Evolutionary conservation across 2,329 filamentous ascomycete species (phyloP).

Genomic region (Aphanocladium album): DNA sequence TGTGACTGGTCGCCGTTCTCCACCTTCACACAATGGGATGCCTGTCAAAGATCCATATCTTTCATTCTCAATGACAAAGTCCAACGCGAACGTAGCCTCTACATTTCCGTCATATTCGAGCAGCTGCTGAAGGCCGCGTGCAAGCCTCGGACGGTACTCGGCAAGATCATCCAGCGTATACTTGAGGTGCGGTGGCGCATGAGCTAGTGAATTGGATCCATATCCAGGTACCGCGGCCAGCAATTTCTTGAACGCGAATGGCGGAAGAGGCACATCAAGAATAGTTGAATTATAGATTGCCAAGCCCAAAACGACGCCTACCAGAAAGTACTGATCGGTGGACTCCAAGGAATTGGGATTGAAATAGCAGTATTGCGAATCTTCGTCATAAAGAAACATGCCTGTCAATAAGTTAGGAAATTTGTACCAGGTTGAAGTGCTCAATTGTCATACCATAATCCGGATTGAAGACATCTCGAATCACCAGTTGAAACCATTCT

Average conservation of each 20-base stretch:
- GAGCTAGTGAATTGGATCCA: slow-evolving; percentile 47
- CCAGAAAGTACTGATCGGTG: slow-evolving; percentile 85
- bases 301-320: slow-evolving; percentile 80
- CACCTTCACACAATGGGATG: slow-evolving; percentile 68
- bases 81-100: slow-evolving; percentile 70
- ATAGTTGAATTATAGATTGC: slow-evolving; percentile 96
- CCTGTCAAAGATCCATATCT: slow-evolving; percentile 65
- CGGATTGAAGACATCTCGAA: slow-evolving; percentile 86
- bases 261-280: slow-evolving; percentile 79
- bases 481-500: slow-evolving; percentile 88
- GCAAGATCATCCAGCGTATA: slow-evolving; percentile 78
- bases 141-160: slow-evolving; percentile 72
- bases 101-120: slow-evolving; percentile 83
- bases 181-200: slow-evolving; percentile 58
- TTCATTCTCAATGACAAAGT: slow-evolving; percentile 74
- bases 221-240: slow-evolving; percentile 68
- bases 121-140: slow-evolving; percentile 68
- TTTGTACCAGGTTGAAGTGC: not conserved
- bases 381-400: slow-evolving; percentile 89
- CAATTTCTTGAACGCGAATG: slow-evolving; percentile 85
- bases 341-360: slow-evolving; percentile 87
- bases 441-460: slow-evolving; percentile 63
- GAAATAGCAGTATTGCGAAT: slow-evolving; percentile 89
- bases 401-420: slow-evolving; percentile 42
- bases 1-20: slow-evolving; percentile 72